Evolutionary conservation across 306 rosid genomes (phyloP).

Genomic region (Medicago arabica): DNA sequence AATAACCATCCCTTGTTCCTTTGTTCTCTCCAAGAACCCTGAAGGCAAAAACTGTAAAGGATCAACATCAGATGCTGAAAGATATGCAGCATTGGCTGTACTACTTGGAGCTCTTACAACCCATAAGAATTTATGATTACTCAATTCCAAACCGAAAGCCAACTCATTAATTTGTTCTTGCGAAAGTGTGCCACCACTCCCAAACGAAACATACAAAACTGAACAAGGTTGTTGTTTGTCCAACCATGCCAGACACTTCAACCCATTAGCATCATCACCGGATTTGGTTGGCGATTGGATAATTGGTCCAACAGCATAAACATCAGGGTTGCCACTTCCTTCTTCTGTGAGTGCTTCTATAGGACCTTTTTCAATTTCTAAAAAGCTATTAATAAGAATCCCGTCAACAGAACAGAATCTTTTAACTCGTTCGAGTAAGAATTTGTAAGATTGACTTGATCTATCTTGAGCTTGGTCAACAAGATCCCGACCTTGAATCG

Average conservation of each 20-base stretch:
- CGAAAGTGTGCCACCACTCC: not conserved
- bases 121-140: not conserved
- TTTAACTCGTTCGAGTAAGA: not conserved
- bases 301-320: not conserved
- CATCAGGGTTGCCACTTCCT: not conserved
- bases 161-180: not conserved
- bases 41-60: not conserved
- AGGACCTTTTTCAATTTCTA: conserved; percentile 31
- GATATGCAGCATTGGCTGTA: not conserved
- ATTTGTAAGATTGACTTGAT: not conserved
- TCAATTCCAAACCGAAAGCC: not conserved
- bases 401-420: not conserved
- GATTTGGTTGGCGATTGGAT: not conserved
- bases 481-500: conserved; percentile 20
- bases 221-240: conserved; percentile 7
- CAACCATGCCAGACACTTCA: conserved; percentile 38
- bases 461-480: not conserved
- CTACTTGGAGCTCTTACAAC: not conserved
- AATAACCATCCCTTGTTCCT: not conserved
- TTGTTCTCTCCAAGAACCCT: not conserved
- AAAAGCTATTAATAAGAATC: conserved; percentile 4
- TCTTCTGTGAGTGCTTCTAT: conserved; percentile 22
- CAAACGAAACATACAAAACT: not conserved
- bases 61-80: not conserved
- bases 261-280: not conserved